phyloP scores from a whole-genome alignment of 257 asterid species.

The Fraxinus anomala region DNA sequence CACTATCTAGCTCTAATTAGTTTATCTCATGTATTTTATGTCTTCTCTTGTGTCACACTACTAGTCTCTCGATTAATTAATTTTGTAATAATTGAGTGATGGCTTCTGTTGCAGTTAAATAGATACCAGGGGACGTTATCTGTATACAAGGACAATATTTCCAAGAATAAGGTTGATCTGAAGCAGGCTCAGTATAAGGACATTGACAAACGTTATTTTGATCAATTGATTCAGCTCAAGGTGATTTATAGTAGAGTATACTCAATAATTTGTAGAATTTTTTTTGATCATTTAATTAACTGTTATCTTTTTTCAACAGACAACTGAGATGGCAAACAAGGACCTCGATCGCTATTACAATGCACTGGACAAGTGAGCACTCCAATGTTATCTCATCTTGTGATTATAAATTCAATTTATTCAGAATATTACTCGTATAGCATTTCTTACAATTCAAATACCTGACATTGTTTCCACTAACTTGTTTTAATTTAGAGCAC shows the following conservation, averaged over 20 bases:
- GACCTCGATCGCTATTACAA: slow-evolving; percentile 92
- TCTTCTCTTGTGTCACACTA: slow-evolving; percentile 14
- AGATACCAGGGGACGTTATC: slow-evolving; percentile 71
- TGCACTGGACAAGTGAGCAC: slow-evolving; percentile 93
- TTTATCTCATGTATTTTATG: not conserved
- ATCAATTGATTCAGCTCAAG: slow-evolving; percentile 95
- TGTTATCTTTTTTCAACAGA: slow-evolving; percentile 51
- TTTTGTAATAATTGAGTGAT: slow-evolving; percentile 23
- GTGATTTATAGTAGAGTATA: slow-evolving; percentile 38
- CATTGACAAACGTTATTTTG: slow-evolving; percentile 93
- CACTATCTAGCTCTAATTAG: not conserved
- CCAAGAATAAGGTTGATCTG: slow-evolving; percentile 72
- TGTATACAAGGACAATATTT: slow-evolving; percentile 83
- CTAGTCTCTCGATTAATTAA: not conserved
- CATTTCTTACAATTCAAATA: not conserved
- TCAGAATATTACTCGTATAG: not conserved
- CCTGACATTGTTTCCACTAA: slow-evolving; percentile 27
- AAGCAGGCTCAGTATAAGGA: slow-evolving; percentile 93
- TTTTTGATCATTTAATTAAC: slow-evolving; percentile 6
- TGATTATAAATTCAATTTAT: not conserved
- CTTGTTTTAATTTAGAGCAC: slow-evolving; percentile 60
- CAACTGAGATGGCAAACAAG: slow-evolving; percentile 99
- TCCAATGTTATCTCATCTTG: slow-evolving; percentile 10
- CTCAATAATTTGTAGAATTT: not conserved
- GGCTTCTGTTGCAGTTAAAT: slow-evolving; percentile 63